A percentile compares a stretch with the other conserved stretches of the same genome.
These are phyloP conservation scores for Kodamaea derodonti DNA, from an alignment of 1,139 yeast genomes.

Conservation along the genomic window DNA sequence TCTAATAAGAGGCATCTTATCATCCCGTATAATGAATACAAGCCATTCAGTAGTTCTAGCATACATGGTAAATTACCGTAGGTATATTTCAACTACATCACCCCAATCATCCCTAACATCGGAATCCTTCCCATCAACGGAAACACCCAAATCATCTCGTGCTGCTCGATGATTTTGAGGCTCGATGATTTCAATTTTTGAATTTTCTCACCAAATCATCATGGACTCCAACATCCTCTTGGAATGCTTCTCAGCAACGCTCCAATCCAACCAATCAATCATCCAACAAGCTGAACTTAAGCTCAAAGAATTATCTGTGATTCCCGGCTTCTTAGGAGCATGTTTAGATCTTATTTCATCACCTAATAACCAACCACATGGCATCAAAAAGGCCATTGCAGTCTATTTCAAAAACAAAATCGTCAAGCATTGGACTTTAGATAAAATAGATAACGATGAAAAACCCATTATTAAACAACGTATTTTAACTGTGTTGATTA, in stretches of 20 bases:
- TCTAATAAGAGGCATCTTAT: too few species aligned
- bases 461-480: slow-evolving; percentile 67
- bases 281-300: slow-evolving; percentile 70
- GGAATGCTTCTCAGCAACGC: slow-evolving; percentile 78
- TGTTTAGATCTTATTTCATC: slow-evolving; percentile 66
- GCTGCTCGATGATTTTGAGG: too few species aligned
- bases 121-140: too few species aligned
- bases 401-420: slow-evolving; percentile 82
- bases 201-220: too few species aligned
- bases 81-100: too few species aligned
- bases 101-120: too few species aligned
- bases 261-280: slow-evolving; percentile 60
- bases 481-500: slow-evolving; percentile 42
- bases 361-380: slow-evolving; percentile 20
- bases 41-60: too few species aligned
- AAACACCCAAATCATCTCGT: too few species aligned
- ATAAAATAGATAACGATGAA: slow-evolving; percentile 59
- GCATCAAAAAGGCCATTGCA: slow-evolving; percentile 75
- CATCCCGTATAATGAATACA: too few species aligned
- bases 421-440: slow-evolving; percentile 55
- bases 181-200: too few species aligned
- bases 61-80: too few species aligned
- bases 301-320: slow-evolving; percentile 50
- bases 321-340: slow-evolving; percentile 77
- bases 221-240: slow-evolving; percentile 67